phyloP scores from a whole-genome alignment of 148 eudicot species.

The Rhododendron vialii region DNA sequence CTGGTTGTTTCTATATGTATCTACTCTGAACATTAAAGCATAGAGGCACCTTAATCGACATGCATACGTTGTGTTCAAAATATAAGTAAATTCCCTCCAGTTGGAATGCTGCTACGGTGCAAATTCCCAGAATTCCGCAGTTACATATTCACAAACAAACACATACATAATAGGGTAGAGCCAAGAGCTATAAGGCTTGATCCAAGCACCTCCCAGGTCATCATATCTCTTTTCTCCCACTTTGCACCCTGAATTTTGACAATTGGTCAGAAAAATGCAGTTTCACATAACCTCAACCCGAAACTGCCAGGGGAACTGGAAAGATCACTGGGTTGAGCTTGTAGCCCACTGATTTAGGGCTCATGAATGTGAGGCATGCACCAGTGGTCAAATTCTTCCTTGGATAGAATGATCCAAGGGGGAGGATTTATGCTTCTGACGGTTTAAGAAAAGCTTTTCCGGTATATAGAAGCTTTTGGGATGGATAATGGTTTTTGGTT shows the following conservation, averaged over 20 bases:
- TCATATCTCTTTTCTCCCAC: neutral
- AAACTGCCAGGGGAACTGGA: neutral
- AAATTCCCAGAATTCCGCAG: neutral
- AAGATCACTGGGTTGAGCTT: neutral
- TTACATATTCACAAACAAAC: neutral
- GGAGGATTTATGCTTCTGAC: neutral
- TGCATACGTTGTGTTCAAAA: neutral
- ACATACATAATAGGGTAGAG: neutral
- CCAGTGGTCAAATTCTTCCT: neutral
- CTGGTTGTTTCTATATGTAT: neutral
- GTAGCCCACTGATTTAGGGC: neutral
- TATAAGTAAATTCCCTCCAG: neutral
- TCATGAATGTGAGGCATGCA: neutral
- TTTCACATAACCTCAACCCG: neutral
- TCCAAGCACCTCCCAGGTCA: neutral
- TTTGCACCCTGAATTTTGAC: neutral
- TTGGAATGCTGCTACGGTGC: neutral
- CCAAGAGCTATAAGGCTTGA: neutral
- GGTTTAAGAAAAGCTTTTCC: neutral
- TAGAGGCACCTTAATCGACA: neutral
- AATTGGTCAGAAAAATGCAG: neutral
- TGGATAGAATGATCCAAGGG: neutral
- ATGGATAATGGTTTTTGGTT: neutral
- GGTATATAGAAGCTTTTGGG: neutral
- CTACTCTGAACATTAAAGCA: neutral